phyloP scores from a whole-genome alignment of 805 yeast species.

The Myxozyma udenii region DNA sequence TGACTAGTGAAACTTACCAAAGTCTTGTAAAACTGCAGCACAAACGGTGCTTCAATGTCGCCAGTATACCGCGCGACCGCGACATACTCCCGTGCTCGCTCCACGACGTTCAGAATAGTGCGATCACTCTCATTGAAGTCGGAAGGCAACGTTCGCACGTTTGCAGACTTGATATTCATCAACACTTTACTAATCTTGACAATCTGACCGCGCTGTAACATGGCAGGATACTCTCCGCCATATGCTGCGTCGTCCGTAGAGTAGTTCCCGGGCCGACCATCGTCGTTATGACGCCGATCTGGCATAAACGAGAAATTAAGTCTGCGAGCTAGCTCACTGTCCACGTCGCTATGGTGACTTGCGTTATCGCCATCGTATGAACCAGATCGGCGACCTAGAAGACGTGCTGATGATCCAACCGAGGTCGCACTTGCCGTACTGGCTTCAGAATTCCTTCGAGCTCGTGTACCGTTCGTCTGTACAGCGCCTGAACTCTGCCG shows the following conservation, averaged over 20 bases:
- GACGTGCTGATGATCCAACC: background rate
- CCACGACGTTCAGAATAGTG: slow-evolving; percentile 54
- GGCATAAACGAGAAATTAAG: slow-evolving; percentile 17
- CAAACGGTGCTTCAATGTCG: slow-evolving; percentile 49
- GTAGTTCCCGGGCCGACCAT: slow-evolving; percentile 1
- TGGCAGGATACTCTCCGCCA: slow-evolving; percentile 1
- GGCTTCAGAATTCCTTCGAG: background rate
- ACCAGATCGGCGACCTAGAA: slow-evolving; percentile 2
- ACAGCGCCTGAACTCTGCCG: slow-evolving; percentile 5
- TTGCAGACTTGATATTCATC: slow-evolving; percentile 52
- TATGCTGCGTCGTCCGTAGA: slow-evolving; percentile 5
- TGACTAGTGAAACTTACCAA: slow-evolving; percentile 15
- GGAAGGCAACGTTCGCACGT: slow-evolving; percentile 36
- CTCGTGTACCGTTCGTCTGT: background rate
- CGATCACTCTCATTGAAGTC: slow-evolving; percentile 51
- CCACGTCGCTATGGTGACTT: slow-evolving; percentile 12
- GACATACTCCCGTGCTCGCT: slow-evolving; percentile 76
- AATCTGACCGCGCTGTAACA: slow-evolving; percentile 52
- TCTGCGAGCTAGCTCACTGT: slow-evolving; percentile 14
- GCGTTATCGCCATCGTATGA: slow-evolving; percentile 7
- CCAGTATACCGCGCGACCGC: slow-evolving; percentile 69
- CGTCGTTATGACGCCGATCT: background rate
- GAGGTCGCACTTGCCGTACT: background rate
- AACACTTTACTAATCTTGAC: slow-evolving; percentile 66
- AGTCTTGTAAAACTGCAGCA: slow-evolving; percentile 59